phyloP scores from a whole-genome alignment of 495 filamentous ascomycete species.

The Xylaria venustula region DNA sequence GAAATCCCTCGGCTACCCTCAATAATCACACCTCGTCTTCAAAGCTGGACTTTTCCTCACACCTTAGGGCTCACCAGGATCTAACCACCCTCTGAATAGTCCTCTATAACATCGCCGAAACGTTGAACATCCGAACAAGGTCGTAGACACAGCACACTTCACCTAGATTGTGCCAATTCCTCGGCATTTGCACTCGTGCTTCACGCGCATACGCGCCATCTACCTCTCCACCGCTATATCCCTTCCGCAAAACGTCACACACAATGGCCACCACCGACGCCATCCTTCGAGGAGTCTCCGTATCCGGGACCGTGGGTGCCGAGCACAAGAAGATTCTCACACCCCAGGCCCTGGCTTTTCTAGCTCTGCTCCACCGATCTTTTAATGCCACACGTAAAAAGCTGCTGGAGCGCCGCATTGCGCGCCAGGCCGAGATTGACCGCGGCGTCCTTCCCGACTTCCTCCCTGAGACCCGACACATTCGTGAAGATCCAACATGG shows the following conservation, averaged over 20 bases:
- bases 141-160: background rate
- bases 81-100: background rate
- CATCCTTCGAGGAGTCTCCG: slow-evolving; percentile 82
- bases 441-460: slow-evolving; percentile 90
- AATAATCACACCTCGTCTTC: background rate
- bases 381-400: slow-evolving; percentile 91
- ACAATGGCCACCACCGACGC: slow-evolving; percentile 70
- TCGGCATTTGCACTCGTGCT: no score
- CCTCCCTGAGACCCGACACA: slow-evolving; percentile 91
- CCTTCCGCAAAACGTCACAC: slow-evolving; percentile 7
- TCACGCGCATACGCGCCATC: slow-evolving; percentile 1
- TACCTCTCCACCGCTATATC: background rate
- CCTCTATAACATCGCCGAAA: background rate
- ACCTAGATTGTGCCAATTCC: background rate
- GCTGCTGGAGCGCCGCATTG: slow-evolving; percentile 79
- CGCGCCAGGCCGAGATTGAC: slow-evolving; percentile 93
- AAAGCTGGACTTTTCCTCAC: background rate
- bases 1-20: slow-evolving; percentile 7
- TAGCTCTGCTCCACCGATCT: slow-evolving; percentile 88
- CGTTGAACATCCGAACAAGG: background rate
- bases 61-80: background rate
- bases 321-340: slow-evolving; percentile 87
- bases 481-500: slow-evolving; percentile 93
- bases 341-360: slow-evolving; percentile 86
- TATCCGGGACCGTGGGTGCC: slow-evolving; percentile 76